These are phyloP conservation scores for Barbarea vulgaris DNA, from an alignment of 345 rosid genomes.

Conservation along the genomic window DNA sequence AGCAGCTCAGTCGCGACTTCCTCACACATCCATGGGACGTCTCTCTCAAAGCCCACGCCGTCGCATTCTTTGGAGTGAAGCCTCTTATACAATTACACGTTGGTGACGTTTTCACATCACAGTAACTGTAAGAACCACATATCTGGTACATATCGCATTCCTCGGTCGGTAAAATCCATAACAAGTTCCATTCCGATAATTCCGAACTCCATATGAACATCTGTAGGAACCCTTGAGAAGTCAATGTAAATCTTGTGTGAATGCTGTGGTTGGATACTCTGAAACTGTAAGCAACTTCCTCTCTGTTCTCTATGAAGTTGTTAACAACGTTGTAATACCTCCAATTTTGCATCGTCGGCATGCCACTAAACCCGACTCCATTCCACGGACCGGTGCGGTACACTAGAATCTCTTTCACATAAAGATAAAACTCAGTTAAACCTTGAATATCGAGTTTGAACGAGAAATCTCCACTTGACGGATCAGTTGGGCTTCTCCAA, in stretches of 20 bases:
- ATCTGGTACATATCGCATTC: constrained; percentile 54
- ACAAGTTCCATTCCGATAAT: constrained; percentile 42
- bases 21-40: constrained; percentile 61
- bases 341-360: constrained; percentile 64
- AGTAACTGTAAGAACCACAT: constrained; percentile 69
- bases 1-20: constrained; percentile 49
- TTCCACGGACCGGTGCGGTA: constrained; percentile 74
- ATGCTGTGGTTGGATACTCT: constrained; percentile 23
- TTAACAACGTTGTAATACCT: constrained; percentile 42
- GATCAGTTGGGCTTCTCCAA: constrained; percentile 61
- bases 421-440: constrained; percentile 57
- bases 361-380: constrained; percentile 64
- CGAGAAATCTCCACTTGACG: constrained; percentile 55
- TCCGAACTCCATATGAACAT: constrained; percentile 50
- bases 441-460: constrained; percentile 58
- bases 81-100: constrained; percentile 64
- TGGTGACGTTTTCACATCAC: constrained; percentile 65
- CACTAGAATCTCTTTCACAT: neutral
- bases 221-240: constrained; percentile 42
- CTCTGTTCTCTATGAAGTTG: constrained; percentile 40
- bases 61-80: constrained; percentile 51
- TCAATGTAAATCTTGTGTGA: constrained; percentile 52
- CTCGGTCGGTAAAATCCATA: constrained; percentile 66
- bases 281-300: constrained; percentile 51
- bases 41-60: constrained; percentile 54